A percentile compares a stretch with the other conserved stretches of the same genome.
These are phyloP conservation scores for Diutina rugosa DNA, from an alignment of 1,139 yeast species.

Conservation along the genomic window DNA sequence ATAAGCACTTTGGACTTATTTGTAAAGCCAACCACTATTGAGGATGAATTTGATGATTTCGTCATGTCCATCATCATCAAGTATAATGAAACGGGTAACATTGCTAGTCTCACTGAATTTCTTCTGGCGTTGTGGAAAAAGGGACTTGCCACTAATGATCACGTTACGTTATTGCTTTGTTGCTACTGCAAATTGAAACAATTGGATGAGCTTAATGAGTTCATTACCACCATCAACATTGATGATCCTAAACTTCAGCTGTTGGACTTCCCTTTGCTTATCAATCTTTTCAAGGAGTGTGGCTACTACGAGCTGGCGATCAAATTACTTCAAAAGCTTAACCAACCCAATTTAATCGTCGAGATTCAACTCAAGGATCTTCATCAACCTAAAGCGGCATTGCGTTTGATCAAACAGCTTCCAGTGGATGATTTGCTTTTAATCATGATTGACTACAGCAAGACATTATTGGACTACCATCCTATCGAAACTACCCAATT, in stretches of 20 bases:
- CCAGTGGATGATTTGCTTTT: slow-evolving; percentile 70
- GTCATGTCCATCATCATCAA: slow-evolving; percentile 72
- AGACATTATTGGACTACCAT: slow-evolving; percentile 45
- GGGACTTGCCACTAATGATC: slow-evolving; percentile 54
- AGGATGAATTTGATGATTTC: slow-evolving; percentile 29
- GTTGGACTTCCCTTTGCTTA: slow-evolving; percentile 61
- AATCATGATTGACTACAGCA: slow-evolving; percentile 55
- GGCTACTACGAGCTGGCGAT: slow-evolving; percentile 62
- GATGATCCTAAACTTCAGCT: slow-evolving; percentile 14
- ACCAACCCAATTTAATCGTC: slow-evolving; percentile 66
- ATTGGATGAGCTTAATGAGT: slow-evolving; percentile 41
- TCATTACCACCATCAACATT: slow-evolving; percentile 34
- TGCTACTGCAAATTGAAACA: slow-evolving; percentile 72
- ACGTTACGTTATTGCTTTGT: slow-evolving; percentile 68
- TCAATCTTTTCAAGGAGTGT: slow-evolving; percentile 67
- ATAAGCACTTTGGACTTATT: slow-evolving; percentile 25
- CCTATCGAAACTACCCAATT: slow-evolving; percentile 80
- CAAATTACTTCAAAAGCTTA: slow-evolving; percentile 52
- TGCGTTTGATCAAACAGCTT: slow-evolving; percentile 56
- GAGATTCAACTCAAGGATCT: slow-evolving; percentile 64
- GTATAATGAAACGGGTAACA: slow-evolving; percentile 76
- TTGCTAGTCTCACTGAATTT: slow-evolving; percentile 50
- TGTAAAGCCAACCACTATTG: slow-evolving; percentile 5
- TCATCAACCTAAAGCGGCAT: slow-evolving; percentile 46
- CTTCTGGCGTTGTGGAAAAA: slow-evolving; percentile 43